phyloP scores from a whole-genome alignment of 2,329 filamentous ascomycete genomes.

The Talaromyces atroroseus region DNA sequence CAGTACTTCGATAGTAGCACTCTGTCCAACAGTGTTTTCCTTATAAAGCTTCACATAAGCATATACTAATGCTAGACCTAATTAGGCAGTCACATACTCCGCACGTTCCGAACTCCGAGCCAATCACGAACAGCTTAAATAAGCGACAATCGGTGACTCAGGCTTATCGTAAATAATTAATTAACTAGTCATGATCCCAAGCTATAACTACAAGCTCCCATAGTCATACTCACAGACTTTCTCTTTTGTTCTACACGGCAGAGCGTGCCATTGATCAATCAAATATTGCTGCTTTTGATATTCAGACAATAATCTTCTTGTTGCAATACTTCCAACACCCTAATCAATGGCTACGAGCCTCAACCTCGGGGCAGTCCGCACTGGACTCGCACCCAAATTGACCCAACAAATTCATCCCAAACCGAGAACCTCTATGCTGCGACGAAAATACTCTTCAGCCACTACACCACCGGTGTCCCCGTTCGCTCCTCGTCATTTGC shows the following conservation, averaged over 20 bases:
- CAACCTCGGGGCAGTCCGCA: constrained; percentile 11
- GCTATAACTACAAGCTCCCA: too few relatives aligned
- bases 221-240: not conserved
- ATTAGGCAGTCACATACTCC: not conserved
- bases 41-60: too few relatives aligned
- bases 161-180: not conserved
- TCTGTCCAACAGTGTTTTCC: too few relatives aligned
- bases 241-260: not conserved
- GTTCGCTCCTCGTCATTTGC: constrained; percentile 72
- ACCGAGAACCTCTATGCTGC: constrained; percentile 22
- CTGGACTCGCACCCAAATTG: constrained; percentile 18
- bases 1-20: too few relatives aligned
- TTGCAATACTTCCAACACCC: not conserved
- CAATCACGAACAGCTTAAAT: not conserved
- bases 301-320: not conserved
- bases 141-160: constrained; percentile 5
- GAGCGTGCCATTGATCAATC: not conserved
- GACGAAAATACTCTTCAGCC: constrained; percentile 29
- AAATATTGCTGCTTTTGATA: not conserved
- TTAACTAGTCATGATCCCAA: too few relatives aligned
- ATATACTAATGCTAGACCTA: too few relatives aligned
- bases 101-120: not conserved
- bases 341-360: constrained; percentile 13
- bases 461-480: constrained; percentile 47
- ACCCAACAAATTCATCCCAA: constrained; percentile 21